Percentiles rank a stretch among this genome's conserved stretches.
phyloP scores from a whole-genome alignment of 139 green algal species.

The Diplosphaera chodatii region DNA sequence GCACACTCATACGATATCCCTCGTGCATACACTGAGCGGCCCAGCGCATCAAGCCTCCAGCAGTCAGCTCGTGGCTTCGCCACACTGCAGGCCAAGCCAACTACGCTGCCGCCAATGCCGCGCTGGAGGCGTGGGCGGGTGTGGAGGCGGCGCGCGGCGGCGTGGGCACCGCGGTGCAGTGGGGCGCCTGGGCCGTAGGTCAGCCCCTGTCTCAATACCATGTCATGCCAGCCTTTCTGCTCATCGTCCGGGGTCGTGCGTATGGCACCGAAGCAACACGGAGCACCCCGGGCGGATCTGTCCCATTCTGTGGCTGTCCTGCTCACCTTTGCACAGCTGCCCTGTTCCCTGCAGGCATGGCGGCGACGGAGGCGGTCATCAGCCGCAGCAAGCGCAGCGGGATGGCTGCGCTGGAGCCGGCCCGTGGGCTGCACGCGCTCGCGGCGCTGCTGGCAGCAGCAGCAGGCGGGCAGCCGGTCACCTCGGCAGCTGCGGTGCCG shows the following conservation, averaged over 20 bases:
- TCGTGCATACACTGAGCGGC: no score
- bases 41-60: no score
- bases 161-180: slow-evolving; percentile 27
- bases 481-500: slow-evolving; percentile 5
- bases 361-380: not conserved
- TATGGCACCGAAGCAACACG: no score
- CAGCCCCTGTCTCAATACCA: no score
- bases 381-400: slow-evolving; percentile 61
- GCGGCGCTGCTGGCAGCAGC: slow-evolving; percentile 16
- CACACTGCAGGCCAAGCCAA: slow-evolving; percentile 39
- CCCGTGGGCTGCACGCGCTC: slow-evolving; percentile 31
- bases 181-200: slow-evolving; percentile 39
- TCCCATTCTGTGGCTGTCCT: no score
- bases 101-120: slow-evolving; percentile 45
- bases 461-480: not conserved
- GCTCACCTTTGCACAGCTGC: no score
- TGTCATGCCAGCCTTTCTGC: no score
- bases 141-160: slow-evolving; percentile 4
- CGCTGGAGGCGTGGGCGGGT: slow-evolving; percentile 32
- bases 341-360: slow-evolving; percentile 20
- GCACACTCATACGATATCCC: no score
- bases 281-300: no score
- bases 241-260: no score
- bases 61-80: no score
- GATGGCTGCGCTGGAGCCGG: slow-evolving; percentile 43